A percentile compares a stretch with the other conserved stretches of the same genome.
Evolutionary conservation across 192 early-diverging fungal genomes (phyloP).

Genomic region (Helicostylum pulchrum): DNA sequence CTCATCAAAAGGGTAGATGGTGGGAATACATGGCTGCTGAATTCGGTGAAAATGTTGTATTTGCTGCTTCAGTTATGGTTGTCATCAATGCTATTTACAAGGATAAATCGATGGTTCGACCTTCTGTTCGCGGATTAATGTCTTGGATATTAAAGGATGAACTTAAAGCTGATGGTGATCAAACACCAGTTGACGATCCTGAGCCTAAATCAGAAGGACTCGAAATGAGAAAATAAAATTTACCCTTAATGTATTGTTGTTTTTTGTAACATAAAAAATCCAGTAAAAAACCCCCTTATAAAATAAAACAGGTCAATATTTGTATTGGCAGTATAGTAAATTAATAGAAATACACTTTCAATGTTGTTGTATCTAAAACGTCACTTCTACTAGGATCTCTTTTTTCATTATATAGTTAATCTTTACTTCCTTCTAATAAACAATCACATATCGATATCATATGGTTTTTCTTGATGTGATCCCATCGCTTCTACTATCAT

Average conservation of each 20-base stretch:
- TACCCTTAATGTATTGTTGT: background rate
- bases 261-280: background rate
- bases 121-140: conserved; percentile 49
- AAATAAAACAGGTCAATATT: too few relatives aligned
- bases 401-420: too few relatives aligned
- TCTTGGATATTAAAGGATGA: conserved; percentile 45
- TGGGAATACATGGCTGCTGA: conserved; percentile 27
- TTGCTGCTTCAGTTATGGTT: conserved; percentile 49
- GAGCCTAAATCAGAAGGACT: background rate
- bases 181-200: too few relatives aligned
- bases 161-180: background rate
- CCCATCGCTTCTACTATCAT: too few relatives aligned
- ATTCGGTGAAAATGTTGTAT: conserved; percentile 43
- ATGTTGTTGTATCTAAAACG: too few relatives aligned
- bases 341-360: too few relatives aligned
- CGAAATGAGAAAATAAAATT: background rate
- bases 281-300: too few relatives aligned
- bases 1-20: conserved; percentile 34
- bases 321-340: too few relatives aligned
- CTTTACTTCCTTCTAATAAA: too few relatives aligned
- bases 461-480: too few relatives aligned
- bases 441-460: too few relatives aligned
- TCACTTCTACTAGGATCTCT: too few relatives aligned
- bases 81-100: conserved; percentile 49
- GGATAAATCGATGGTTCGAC: conserved; percentile 46